Conservation (phyloP, 257 asterid genomes). For the Rehmannia glutinosa region DNA sequence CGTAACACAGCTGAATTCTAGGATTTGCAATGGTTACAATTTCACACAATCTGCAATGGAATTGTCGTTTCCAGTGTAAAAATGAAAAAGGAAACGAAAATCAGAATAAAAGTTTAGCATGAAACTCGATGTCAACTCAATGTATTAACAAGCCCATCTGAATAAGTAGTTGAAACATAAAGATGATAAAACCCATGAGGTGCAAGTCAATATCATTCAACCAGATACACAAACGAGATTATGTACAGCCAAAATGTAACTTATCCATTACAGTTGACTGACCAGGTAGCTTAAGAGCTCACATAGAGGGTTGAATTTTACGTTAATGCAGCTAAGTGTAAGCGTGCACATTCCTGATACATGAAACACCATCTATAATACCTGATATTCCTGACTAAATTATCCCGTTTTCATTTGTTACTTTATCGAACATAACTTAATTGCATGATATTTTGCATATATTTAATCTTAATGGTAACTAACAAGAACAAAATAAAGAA, state of each 20-base stretch:
- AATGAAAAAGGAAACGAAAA: background rate
- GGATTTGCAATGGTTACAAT: background rate
- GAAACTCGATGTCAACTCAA: conserved; percentile 3
- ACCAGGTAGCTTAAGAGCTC: background rate
- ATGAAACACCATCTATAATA: background rate
- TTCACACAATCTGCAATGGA: background rate
- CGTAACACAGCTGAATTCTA: background rate
- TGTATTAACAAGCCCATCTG: background rate
- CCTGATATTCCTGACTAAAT: background rate
- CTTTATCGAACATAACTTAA: background rate
- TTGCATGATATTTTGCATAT: background rate
- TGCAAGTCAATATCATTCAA: background rate
- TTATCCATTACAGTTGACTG: background rate
- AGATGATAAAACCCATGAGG: background rate
- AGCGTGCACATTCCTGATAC: background rate
- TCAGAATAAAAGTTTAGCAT: background rate
- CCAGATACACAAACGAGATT: background rate
- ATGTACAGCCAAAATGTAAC: background rate
- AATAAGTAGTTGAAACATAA: background rate
- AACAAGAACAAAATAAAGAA: background rate
- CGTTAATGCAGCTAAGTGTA: background rate
- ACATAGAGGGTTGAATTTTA: background rate
- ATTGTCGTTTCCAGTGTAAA: background rate
- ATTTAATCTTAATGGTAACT: background rate
- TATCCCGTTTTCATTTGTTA: background rate